Base-by-base conservation (phyloP, 106 monocot genomes). In the Cymbidium sinense region DNA sequence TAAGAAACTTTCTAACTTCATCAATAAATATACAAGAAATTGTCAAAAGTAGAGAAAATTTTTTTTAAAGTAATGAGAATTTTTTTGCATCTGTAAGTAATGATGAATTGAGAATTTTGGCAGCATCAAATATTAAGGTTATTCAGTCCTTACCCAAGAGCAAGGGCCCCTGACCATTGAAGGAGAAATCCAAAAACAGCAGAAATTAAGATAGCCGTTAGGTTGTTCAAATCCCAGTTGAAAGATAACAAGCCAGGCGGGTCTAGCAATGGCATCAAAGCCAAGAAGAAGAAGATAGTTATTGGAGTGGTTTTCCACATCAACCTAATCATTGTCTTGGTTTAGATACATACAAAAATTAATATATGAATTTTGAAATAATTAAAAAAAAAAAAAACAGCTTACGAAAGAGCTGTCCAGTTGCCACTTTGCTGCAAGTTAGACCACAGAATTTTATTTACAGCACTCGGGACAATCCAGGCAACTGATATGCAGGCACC, bases 321-420 rank as follows among this genome's bases (percentile, higher is more conserved):
- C 80, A 96, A 89, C 77, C 96, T 96, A 85, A 78, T 75, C 27
- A 83, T 34, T 72, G n/a, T 39, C 47, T 47, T 21, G 21, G 37
- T 72, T 75, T 27, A 84, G 3, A 85, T 43, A 41, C 30, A 64
- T 18, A 65, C 74, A 75, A 80, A 62, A 54, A 75, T 77, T 31
- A 25, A 74, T 8, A 18, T 17, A 28, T 41, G 36, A 41, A 37
- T 28, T 74, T 2, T 2, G 11, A 79, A n/a, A 73, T 43, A 36
- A 13, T 29, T 17, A 70, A 27, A 34, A 47, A 44, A 54, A 18
- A 70, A 27, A 34, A 47, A 44, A 54, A 18, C 5, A 73, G 79
- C 93, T 91, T 86, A 96, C 96, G 93, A 93, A 73, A 96, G 89
- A 78, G 96, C 96, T 12, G 96, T 96, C 96, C 96, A 96, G 70